Conservation (phyloP, 805 yeast genomes). For the Tetrapisispora namnaoensis region DNA sequence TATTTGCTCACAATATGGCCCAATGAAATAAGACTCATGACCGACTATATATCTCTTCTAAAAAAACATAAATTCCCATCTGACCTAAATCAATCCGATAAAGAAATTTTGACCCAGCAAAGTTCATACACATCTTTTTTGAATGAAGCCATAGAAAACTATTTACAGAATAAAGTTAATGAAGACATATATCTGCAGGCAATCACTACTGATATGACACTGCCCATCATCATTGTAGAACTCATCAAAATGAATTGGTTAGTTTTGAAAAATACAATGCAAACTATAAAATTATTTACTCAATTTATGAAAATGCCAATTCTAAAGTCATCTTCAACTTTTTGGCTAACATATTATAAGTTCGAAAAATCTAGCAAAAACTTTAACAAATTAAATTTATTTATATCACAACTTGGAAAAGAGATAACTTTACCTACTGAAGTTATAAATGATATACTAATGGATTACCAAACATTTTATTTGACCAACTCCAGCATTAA, state of each 20-base stretch:
- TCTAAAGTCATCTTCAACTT: conserved; percentile 35
- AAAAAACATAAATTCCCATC: conserved; percentile 17
- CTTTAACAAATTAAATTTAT: conserved; percentile 34
- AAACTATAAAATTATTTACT: conserved; percentile 27
- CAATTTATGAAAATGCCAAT: conserved; percentile 18
- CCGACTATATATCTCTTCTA: conserved; percentile 15
- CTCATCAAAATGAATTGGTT: conserved; percentile 28
- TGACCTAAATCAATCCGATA: conserved; percentile 11
- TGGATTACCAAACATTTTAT: conserved; percentile 29
- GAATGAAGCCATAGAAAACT: conserved; percentile 16
- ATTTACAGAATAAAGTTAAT: conserved; percentile 16
- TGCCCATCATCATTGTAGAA: conserved; percentile 31
- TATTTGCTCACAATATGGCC: conserved; percentile 12
- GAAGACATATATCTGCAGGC: conserved; percentile 20
- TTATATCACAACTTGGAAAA: conserved; percentile 37
- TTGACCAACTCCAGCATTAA: conserved; percentile 27
- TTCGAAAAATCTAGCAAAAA: conserved; percentile 41
- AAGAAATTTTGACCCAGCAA: conserved; percentile 17
- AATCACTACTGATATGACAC: conserved; percentile 34
- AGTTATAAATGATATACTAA: conserved; percentile 35
- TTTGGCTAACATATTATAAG: conserved; percentile 50
- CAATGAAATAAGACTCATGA: conserved; percentile 10
- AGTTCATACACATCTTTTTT: conserved; percentile 16
- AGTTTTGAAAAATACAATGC: conserved; percentile 22
- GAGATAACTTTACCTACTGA: conserved; percentile 40